phyloP scores from a whole-genome alignment of 352 stramenopile genomes.

The Phytopythium kandeliae region DNA sequence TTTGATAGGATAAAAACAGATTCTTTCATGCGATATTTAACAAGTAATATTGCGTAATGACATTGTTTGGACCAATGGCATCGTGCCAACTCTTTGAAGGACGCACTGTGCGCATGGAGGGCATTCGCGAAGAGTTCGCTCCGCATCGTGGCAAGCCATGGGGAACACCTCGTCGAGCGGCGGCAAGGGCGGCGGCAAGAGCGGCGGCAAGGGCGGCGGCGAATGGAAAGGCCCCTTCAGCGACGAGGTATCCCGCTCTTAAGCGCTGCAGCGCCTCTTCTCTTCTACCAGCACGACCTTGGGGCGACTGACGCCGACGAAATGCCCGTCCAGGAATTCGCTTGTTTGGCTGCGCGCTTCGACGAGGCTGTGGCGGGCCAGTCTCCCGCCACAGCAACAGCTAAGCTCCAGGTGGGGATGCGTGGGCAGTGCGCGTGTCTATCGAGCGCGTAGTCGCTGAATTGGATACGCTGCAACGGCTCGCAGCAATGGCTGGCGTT shows the following conservation, averaged over 20 bases:
- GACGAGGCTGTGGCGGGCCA: conserved; percentile 21
- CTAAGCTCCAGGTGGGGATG: conserved; percentile 35
- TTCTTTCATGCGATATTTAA: no score
- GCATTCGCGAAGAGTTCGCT: not conserved
- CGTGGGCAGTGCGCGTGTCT: no score
- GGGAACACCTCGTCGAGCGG: conserved; percentile 22
- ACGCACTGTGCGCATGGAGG: no score
- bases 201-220: conserved; percentile 2
- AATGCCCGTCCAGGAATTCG: conserved; percentile 45
- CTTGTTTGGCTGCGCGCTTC: conserved; percentile 48
- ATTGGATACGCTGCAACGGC: not conserved
- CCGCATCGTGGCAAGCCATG: conserved; percentile 14
- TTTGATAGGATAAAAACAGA: no score
- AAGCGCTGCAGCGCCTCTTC: not conserved
- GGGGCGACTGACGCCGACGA: no score
- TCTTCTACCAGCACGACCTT: no score
- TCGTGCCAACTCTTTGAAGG: no score
- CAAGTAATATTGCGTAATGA: no score
- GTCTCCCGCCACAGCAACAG: conserved; percentile 14
- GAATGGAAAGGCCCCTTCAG: conserved; percentile 83
- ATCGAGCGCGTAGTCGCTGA: not conserved
- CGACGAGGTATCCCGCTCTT: conserved; percentile 35
- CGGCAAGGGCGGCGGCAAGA: not conserved
- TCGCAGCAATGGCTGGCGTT: conserved; percentile 40
- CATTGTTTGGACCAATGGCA: no score